Conservation (phyloP, 2,329 filamentous ascomycete species). For the Aspergillus bombycis region DNA sequence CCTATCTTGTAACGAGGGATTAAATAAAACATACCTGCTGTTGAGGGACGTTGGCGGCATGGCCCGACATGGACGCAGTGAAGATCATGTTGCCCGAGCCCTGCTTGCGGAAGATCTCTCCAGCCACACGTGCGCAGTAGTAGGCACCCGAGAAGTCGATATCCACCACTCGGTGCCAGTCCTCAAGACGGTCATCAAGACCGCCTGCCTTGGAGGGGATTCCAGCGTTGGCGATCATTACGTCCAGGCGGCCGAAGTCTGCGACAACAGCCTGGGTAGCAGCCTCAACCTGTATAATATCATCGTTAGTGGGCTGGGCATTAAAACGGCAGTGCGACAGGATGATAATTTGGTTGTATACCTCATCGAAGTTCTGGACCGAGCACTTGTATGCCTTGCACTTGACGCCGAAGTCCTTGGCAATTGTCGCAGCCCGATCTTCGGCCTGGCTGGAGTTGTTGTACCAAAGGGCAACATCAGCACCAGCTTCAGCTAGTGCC, state of each 20-base stretch:
- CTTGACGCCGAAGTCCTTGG: neutral
- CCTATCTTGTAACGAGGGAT: neutral
- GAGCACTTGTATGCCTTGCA: neutral
- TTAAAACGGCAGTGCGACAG: neutral
- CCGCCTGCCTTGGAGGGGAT: slow-evolving; percentile 59
- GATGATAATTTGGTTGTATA: neutral
- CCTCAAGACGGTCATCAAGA: slow-evolving; percentile 39
- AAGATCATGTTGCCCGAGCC: slow-evolving; percentile 41
- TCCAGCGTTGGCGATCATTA: slow-evolving; percentile 75
- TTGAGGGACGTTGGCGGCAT: slow-evolving; percentile 42
- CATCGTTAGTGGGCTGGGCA: neutral
- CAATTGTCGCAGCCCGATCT: neutral
- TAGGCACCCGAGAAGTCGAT: slow-evolving; percentile 44
- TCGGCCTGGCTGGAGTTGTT: slow-evolving; percentile 7
- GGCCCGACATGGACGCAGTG: slow-evolving; percentile 40
- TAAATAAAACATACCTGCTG: slow-evolving; percentile 30
- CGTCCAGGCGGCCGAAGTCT: slow-evolving; percentile 67
- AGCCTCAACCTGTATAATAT: slow-evolving; percentile 47
- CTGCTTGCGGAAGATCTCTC: slow-evolving; percentile 37
- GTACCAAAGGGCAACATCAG: slow-evolving; percentile 39
- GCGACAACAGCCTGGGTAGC: neutral
- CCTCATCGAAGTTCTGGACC: neutral
- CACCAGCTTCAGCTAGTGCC: slow-evolving; percentile 43
- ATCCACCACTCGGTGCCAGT: slow-evolving; percentile 44
- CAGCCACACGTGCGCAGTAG: slow-evolving; percentile 42